These are phyloP conservation scores for Aspergillus floridensis DNA, from an alignment of 2,329 filamentous ascomycete genomes.

Conservation along the genomic window DNA sequence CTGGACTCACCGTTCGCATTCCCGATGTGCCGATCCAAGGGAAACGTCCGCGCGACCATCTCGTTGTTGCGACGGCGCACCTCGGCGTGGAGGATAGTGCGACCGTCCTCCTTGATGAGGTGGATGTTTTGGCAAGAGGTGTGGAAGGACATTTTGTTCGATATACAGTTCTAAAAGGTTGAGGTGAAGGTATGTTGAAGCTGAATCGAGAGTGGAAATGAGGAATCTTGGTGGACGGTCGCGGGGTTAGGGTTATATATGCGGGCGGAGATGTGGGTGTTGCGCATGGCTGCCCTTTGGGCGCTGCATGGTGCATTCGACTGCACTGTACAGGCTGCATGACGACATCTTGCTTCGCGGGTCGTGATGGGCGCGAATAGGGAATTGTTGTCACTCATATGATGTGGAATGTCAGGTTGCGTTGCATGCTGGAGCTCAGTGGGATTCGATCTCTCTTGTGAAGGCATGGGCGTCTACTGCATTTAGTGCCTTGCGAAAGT, in stretches of 20 bases:
- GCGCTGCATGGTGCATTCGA: neutral
- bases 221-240: neutral
- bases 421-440: no score
- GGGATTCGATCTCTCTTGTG: no score
- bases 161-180: neutral
- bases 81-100: conserved; percentile 12
- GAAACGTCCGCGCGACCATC: conserved; percentile 8
- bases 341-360: neutral
- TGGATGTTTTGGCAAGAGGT: conserved; percentile 11
- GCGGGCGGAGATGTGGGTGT: neutral
- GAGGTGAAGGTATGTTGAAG: neutral
- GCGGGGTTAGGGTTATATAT: neutral
- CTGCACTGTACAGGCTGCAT: neutral
- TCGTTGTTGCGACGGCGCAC: conserved; percentile 10
- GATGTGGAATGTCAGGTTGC: no score
- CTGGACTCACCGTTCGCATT: conserved; percentile 16
- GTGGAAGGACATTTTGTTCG: conserved; percentile 18
- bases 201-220: neutral
- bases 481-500: no score
- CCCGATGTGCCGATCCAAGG: conserved; percentile 19
- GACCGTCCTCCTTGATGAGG: conserved; percentile 10
- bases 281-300: neutral
- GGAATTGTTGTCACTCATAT: no score
- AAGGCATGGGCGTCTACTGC: no score
- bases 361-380: no score